Evolutionary conservation across 106 monocot species (phyloP).

Genomic region (Dendrobium chrysotoxum): DNA sequence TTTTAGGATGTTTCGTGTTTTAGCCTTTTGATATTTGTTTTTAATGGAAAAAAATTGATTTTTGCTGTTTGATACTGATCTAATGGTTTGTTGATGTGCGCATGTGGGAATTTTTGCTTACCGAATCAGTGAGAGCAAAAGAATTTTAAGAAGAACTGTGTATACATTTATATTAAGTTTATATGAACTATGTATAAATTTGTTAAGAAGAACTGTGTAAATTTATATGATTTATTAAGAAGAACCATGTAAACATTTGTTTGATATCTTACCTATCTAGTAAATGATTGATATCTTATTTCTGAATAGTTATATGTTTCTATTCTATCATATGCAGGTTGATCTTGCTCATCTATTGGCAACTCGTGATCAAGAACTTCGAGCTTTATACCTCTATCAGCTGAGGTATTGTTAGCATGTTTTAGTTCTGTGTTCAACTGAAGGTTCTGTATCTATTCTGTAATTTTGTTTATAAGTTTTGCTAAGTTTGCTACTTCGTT

Average conservation of each 20-base stretch:
- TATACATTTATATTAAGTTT: no score
- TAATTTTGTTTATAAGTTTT: no score
- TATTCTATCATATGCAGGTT: conserved; percentile 45
- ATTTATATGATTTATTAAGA: no score
- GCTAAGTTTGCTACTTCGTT: no score
- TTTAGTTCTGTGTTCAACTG: not conserved
- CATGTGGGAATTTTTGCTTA: not conserved
- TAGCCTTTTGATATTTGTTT: not conserved
- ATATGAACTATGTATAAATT: no score
- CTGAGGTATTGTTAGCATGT: conserved; percentile 53
- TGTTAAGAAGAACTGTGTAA: no score
- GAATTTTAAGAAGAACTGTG: no score
- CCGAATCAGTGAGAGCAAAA: not conserved
- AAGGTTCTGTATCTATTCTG: no score
- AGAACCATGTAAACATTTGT: no score
- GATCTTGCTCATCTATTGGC: conserved; percentile 95
- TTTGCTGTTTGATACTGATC: not conserved
- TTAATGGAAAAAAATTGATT: not conserved
- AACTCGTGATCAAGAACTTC: conserved; percentile 90
- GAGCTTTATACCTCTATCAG: conserved; percentile 77
- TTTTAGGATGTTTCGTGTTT: no score
- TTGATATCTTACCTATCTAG: no score
- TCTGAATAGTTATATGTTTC: not conserved
- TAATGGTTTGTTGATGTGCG: not conserved
- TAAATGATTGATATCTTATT: no score